These are phyloP conservation scores for Wickerhamiella sergipiensis DNA, from an alignment of 805 yeast species.

Conservation along the genomic window DNA sequence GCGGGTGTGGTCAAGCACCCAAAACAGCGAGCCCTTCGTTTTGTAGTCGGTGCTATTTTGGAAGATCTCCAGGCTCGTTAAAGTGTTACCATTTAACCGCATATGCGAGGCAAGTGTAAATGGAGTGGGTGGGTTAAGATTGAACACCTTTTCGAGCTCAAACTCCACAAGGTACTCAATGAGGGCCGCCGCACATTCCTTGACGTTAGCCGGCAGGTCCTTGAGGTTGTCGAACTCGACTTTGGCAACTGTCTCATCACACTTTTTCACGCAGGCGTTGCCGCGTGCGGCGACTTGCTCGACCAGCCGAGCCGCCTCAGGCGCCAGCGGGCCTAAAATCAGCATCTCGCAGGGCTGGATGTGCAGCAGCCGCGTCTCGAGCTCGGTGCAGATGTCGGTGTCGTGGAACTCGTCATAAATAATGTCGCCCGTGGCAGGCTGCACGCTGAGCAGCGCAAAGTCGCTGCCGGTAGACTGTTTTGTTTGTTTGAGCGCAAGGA, in stretches of 20 bases:
- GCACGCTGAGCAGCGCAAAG: slow-evolving; percentile 45
- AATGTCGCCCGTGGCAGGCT: slow-evolving; percentile 64
- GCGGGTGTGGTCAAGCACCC: slow-evolving; percentile 69
- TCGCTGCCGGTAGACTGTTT: slow-evolving; percentile 1
- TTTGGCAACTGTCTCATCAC: neutral
- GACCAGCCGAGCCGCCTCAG: slow-evolving; percentile 10
- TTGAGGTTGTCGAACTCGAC: neutral
- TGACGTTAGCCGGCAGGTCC: neutral
- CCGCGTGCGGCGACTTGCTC: slow-evolving; percentile 3
- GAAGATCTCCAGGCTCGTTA: slow-evolving; percentile 65
- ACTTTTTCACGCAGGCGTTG: slow-evolving; percentile 1
- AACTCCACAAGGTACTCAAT: slow-evolving; percentile 45
- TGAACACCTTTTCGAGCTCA: slow-evolving; percentile 42
- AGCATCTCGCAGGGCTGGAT: slow-evolving; percentile 68
- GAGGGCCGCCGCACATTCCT: neutral
- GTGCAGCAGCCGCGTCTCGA: slow-evolving; percentile 63
- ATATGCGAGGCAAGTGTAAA: slow-evolving; percentile 38
- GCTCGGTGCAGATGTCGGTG: slow-evolving; percentile 37
- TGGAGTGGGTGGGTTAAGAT: slow-evolving; percentile 35
- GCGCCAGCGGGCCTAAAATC: slow-evolving; percentile 29
- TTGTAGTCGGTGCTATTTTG: slow-evolving; percentile 43
- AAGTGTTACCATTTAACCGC: slow-evolving; percentile 49
- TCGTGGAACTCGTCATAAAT: slow-evolving; percentile 61
- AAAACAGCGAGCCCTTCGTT: slow-evolving; percentile 55
- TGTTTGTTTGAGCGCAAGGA: slow-evolving; percentile 12